Evolutionary conservation across 768 basidiomycete genomes (phyloP), one percentile per base, ranked within the genome.

Genomic region (Tephrocybe sp.): DNA sequence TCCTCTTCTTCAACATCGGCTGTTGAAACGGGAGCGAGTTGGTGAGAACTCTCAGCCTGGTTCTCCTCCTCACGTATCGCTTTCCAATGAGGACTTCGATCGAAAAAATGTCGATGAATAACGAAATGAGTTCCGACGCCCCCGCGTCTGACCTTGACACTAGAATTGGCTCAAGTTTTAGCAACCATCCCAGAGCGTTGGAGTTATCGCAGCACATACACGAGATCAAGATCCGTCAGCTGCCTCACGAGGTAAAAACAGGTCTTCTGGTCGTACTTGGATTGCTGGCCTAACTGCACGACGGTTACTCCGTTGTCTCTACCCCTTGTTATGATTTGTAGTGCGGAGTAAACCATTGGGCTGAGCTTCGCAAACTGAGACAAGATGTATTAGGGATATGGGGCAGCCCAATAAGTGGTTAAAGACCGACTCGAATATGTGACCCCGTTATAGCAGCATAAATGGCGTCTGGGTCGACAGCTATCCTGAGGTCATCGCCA

Each of bases 211-310:
- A 40, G 48, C 40, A 58, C 85, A 47, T 75, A 89, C 88, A 93
- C 80, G 34, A 90, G 73, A 60, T 80, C 83, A 47, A 95, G 73
- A 45, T 86, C 83, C 2, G 85, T 75, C 15, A 95, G 73, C 58
- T 90, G 84, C 57, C 84, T 81, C 51, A 92, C 81, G 51, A 93
- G 80, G 68, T 95, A 94, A 65, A 90, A 91, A 56, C 90, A 90
- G 1, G 89, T 88, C 68, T 93, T 94, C 63, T 90, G 90, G 62
- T 93, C 92, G 61, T 95, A 93, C 43, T 81, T 82, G 9, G 92
- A 86, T 61, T 81, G 76, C 58, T 83, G 82, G 21, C 89, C 88
- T 12, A 96, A 75, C 26, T 88, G 80, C 11, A 93, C 81, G 40
- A 89, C 85, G 6, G 89, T 86, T 14, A 90, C 78, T 10, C 93